Evolutionary conservation across 2,329 filamentous ascomycete species (phyloP), one percentile per base, ranked within the genome.

Genomic region (Pyricularia grisea): DNA sequence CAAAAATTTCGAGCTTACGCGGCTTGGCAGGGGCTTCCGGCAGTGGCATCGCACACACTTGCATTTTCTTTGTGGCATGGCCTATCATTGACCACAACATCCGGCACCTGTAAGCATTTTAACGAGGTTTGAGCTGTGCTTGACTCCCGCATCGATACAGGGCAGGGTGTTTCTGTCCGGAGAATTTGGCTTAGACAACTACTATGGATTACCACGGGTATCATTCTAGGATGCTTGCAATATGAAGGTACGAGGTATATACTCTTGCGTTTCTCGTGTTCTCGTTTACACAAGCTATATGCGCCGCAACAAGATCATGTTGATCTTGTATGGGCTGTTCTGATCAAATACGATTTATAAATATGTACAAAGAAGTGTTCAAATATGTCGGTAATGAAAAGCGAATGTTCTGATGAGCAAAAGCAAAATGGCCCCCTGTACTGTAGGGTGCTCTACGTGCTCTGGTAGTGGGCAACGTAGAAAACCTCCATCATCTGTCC

Each of bases 401-500:
- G 20, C 58, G 58, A 61, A 61, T 61, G 58, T 27, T 61, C 42
- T n/a, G 42, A n/a, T 50, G 20, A 0, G 42, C 42, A 50, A 50
- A 36, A 58, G 5, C n/a, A 11, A 55, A 25, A 25, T 27, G 7
- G n/a, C 10, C 11, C n/a, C 4, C 11, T 23, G n/a, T 27, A 3
- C n/a, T 61, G 58, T 11, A 12, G 10, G 10, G 20, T 20, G 14
- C 6, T 28, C 23, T 66, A 66, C 10, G 58, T 61, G 65, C 65
- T 66, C 23, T 30, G 28, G 58, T 76, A 76, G 66, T 74, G 73
- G 2, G 74, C 75, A 12, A 75, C 74, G 68, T 76, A 77, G 17
- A 72, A 71, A 14, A 74, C 73, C 72, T 76, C 74, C 71, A 77
- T 71, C 73, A 74, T 74, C 72, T 70, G 72, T 12, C 68, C 72